Evolutionary conservation across 352 stramenopile species (phyloP), one percentile per base, ranked within the genome.

Genomic region (Phytophthora kernoviae): DNA sequence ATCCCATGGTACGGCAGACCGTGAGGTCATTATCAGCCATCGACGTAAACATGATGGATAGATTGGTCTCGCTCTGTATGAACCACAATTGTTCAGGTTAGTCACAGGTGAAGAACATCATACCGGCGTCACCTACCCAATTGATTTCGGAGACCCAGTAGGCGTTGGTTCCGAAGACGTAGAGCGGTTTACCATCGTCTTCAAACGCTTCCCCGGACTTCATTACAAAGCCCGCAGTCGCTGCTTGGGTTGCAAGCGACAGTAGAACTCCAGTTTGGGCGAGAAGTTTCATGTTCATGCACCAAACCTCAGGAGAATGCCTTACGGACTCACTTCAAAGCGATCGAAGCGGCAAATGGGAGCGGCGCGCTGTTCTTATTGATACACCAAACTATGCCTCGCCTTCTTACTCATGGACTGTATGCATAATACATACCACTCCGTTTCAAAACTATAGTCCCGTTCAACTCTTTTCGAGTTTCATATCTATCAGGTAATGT

Each of bases 21-120:
- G 60, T 68, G 21, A 68, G 24, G 41, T 68, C 60, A 42, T 59
- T 68, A 5, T 44, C 20, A 8, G 40, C 54, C 60, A 68, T 68
- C 8, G 60, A 59, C 15, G 17, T 50, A 46, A 68, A 68, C 27
- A 68, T 68, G 12, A 52, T 59, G 34, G 46, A 18, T n/a, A 63
- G 32, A 21, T 68, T 39, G 46, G 53, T 59, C 32, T 63, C 34
- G 24, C 46, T 68, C 59, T 68, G 46, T 17, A 43, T 21, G 17
- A 32, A 30, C 44, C 20, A 51, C 4, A 49, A 33, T 15, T 27
- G 27, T 30, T 41, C 37, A 15, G 21, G 8, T 46, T 14, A 17
- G 8, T 9, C 37, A 43, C 7, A 21, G 5, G 15, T 17, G 9
- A 43, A 43, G 9, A 30, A 30, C 3, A 21, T 8, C 2, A 43